Percentiles rank a stretch among this genome's conserved stretches.
Evolutionary conservation across 2,329 filamentous ascomycete genomes (phyloP).

Genomic region (Clarireedia paspali): DNA sequence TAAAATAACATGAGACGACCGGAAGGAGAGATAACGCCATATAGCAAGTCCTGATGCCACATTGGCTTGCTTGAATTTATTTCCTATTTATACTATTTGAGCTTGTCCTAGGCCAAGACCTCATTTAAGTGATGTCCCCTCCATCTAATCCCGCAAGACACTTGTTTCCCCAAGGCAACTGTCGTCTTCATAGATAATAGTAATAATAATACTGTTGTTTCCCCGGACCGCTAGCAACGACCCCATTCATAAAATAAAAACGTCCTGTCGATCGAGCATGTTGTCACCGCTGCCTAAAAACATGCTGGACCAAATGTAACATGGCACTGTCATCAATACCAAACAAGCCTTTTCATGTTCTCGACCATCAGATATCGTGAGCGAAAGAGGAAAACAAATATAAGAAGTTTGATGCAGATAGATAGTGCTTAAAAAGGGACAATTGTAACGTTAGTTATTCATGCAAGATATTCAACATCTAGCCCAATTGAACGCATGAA

Average conservation of each 20-base stretch:
- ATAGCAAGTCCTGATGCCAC: too few relatives aligned
- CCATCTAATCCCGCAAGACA: too few relatives aligned
- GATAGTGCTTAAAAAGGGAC: neutral
- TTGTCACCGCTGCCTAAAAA: slow-evolving; percentile 2
- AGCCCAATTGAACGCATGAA: slow-evolving; percentile 99
- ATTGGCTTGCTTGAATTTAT: too few relatives aligned
- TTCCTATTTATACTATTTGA: too few relatives aligned
- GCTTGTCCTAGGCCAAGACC: too few relatives aligned
- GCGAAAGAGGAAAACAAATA: neutral
- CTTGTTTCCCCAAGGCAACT: too few relatives aligned
- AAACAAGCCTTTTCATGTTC: neutral
- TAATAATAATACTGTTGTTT: slow-evolving; percentile 1
- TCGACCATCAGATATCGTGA: slow-evolving; percentile 4
- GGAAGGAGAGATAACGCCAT: too few relatives aligned
- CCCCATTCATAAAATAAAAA: slow-evolving; percentile 4
- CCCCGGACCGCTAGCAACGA: neutral
- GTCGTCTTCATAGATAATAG: neutral
- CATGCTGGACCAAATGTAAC: neutral
- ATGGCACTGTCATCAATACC: slow-evolving; percentile 4
- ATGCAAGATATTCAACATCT: slow-evolving; percentile 66
- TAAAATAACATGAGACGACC: too few relatives aligned
- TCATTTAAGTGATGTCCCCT: too few relatives aligned
- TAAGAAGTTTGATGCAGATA: slow-evolving; percentile 1
- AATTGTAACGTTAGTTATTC: neutral
- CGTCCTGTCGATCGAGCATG: neutral